Conservation (phyloP, 176 grass and related monocot genomes). For the Zizania latifolia region DNA sequence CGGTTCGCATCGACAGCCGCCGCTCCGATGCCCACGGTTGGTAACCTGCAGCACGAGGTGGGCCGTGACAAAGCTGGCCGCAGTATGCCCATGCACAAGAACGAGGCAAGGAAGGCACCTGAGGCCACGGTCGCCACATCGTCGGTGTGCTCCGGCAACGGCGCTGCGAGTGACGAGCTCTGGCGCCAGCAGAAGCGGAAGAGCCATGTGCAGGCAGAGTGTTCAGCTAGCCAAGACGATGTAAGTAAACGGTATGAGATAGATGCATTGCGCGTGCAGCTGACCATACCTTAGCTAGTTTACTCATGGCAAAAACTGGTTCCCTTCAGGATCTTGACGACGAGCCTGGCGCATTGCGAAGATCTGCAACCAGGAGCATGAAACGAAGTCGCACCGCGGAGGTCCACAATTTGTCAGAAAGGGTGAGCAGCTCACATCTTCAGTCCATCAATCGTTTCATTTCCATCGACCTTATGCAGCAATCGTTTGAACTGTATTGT, state of each 20-base stretch:
- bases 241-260: constrained; percentile 34
- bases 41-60: constrained; percentile 26
- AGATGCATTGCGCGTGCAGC: background rate
- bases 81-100: background rate
- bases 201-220: constrained; percentile 33
- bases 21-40: background rate
- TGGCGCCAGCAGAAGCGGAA: constrained; percentile 49
- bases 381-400: constrained; percentile 73
- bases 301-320: background rate
- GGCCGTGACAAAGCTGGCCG: background rate
- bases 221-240: constrained; percentile 46
- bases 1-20: constrained; percentile 19
- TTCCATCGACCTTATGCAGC: background rate
- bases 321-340: constrained; percentile 51
- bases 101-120: constrained; percentile 17
- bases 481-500: background rate
- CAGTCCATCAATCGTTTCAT: background rate
- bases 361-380: constrained; percentile 28
- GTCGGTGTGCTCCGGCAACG: constrained; percentile 48
- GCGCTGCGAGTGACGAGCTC: constrained; percentile 26
- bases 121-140: constrained; percentile 19
- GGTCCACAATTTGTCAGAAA: constrained; percentile 95
- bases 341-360: constrained; percentile 35
- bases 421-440: constrained; percentile 42
- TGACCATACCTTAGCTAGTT: background rate